Evolutionary conservation across 176 grass and related monocot genomes (phyloP).

Genomic region (Rhynchospora tenuis): DNA sequence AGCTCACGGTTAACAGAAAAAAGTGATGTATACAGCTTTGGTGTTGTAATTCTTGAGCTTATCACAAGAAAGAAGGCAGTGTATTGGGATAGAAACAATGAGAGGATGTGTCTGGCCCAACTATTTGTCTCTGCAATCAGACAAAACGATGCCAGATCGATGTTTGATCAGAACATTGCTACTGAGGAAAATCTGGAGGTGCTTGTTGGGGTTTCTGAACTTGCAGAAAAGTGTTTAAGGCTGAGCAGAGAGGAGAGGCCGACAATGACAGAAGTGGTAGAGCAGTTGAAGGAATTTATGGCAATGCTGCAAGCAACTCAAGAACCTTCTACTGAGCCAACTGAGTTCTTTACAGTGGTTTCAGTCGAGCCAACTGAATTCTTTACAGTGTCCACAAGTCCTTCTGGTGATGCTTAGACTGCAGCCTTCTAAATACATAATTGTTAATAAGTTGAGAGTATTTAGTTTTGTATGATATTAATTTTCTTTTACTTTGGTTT

Average conservation of each 20-base stretch:
- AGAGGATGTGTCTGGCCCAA: conserved; percentile 35
- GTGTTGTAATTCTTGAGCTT: conserved; percentile 49
- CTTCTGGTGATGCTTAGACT: not conserved
- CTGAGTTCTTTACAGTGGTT: not conserved
- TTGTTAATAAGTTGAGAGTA: not conserved
- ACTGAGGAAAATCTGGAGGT: not conserved
- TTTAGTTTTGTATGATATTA: not conserved
- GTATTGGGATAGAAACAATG: conserved; percentile 21
- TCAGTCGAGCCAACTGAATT: not conserved
- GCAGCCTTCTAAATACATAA: not conserved
- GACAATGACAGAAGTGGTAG: conserved; percentile 41
- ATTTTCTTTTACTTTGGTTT: not conserved
- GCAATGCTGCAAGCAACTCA: not conserved
- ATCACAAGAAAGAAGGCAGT: conserved; percentile 48
- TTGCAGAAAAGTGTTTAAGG: conserved; percentile 42
- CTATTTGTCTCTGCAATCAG: conserved; percentile 31
- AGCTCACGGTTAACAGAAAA: conserved; percentile 39
- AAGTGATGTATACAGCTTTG: conserved; percentile 63
- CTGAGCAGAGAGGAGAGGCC: conserved; percentile 43
- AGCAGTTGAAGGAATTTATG: conserved; percentile 33
- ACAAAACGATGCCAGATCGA: conserved; percentile 2
- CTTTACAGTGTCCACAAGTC: not conserved
- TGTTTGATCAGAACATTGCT: conserved; percentile 34
- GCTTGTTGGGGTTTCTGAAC: conserved; percentile 27
- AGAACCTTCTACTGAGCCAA: not conserved